Evolutionary conservation across 176 grass and related monocot genomes (phyloP).

Genomic region (Carex cristatella): DNA sequence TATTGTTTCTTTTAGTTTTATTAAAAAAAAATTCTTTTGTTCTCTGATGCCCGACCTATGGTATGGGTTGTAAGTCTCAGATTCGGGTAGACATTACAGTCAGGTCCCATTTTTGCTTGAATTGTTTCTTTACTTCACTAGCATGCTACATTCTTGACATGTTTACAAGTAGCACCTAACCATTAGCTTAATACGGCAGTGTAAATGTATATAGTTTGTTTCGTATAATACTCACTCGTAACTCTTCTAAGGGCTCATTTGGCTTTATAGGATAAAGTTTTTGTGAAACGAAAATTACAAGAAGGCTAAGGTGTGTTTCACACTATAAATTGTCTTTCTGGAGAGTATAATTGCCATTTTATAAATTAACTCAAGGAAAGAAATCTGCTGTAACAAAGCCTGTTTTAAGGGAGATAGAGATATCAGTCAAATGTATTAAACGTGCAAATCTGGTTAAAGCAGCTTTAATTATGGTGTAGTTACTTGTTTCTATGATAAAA

Average conservation of each 20-base stretch:
- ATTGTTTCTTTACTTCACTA: not conserved
- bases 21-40: not conserved
- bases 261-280: not conserved
- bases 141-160: not conserved
- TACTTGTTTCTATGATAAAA: not conserved
- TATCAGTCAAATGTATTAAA: not conserved
- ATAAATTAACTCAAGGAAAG: not conserved
- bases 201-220: not conserved
- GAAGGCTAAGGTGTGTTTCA: not conserved
- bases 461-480: not conserved
- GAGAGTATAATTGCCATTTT: not conserved
- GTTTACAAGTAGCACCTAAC: not conserved
- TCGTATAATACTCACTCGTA: not conserved
- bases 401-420: not conserved
- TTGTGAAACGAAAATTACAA: not conserved
- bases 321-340: not conserved
- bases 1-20: not conserved
- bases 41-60: too few species aligned
- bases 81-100: not conserved
- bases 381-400: not conserved
- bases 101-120: not conserved
- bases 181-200: not conserved
- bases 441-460: not conserved
- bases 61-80: not conserved
- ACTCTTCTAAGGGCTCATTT: not conserved